These are phyloP conservation scores for Thielaviopsis euricoi DNA, from an alignment of 2,329 filamentous ascomycete species.

Conservation along the genomic window DNA sequence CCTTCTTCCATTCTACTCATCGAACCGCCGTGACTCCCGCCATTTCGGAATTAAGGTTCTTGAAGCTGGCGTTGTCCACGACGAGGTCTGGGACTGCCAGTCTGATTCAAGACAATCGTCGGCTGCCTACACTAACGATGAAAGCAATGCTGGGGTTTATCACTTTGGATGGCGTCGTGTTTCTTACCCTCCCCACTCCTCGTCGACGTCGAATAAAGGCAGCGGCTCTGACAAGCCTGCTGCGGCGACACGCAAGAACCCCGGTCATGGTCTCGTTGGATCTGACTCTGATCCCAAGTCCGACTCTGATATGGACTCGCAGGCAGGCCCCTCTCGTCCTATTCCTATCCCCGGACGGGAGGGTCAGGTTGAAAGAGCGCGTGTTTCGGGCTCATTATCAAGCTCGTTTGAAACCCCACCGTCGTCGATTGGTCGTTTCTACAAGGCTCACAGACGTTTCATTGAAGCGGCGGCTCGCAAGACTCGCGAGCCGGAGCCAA, in stretches of 20 bases:
- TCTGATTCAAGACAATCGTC: background rate
- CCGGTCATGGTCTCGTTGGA: background rate
- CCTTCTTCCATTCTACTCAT: background rate
- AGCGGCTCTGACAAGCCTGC: background rate
- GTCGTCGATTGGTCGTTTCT: background rate
- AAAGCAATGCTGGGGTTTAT: background rate
- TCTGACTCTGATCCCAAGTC: background rate
- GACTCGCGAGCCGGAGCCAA: background rate
- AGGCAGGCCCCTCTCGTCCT: background rate
- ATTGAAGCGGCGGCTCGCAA: background rate
- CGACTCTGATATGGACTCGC: background rate
- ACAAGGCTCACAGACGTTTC: background rate
- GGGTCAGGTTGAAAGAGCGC: background rate
- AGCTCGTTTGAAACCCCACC: background rate
- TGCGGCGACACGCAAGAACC: background rate
- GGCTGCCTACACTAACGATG: background rate
- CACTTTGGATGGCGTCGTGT: background rate
- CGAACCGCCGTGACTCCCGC: background rate
- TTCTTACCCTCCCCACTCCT: background rate
- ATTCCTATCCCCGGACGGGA: background rate
- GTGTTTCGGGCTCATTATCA: background rate
- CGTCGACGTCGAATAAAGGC: background rate
- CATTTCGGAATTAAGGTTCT: background rate
- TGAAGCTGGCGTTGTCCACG: background rate
- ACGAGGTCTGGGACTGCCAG: background rate